A percentile compares a stretch with the other conserved stretches of the same genome.
phyloP scores from a whole-genome alignment of 2,329 filamentous ascomycete genomes.

The Stagonosporopsis rhizophila region DNA sequence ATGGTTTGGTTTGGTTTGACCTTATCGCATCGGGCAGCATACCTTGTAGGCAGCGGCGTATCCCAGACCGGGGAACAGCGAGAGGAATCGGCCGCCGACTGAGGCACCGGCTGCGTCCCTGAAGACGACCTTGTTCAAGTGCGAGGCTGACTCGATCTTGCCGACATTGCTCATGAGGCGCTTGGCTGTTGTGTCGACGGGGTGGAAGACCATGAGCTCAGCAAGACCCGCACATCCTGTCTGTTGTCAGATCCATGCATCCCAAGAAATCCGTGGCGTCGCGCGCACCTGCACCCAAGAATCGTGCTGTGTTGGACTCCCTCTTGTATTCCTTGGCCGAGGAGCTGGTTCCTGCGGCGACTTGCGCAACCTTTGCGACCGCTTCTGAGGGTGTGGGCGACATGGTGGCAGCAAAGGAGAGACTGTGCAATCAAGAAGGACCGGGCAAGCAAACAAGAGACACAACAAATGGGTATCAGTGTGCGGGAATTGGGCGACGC shows the following conservation, averaged over 20 bases:
- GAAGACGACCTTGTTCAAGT: conserved; percentile 93
- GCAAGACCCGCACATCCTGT: conserved; percentile 90
- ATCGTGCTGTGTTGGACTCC: conserved; percentile 86
- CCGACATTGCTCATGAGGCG: conserved; percentile 98
- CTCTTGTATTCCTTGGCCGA: conserved; percentile 72
- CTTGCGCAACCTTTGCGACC: conserved; percentile 18
- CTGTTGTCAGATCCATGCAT: conserved; percentile 19
- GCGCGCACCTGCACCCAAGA: conserved; percentile 85
- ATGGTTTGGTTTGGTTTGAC: neutral
- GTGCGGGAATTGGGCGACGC: conserved; percentile 11
- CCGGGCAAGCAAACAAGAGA: conserved; percentile 3
- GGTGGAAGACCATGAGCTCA: conserved; percentile 82
- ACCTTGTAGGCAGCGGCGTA: conserved; percentile 98
- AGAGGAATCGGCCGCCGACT: conserved; percentile 81
- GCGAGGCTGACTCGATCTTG: conserved; percentile 66
- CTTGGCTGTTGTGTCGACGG: conserved; percentile 96
- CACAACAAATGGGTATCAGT: conserved; percentile 16
- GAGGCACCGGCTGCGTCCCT: conserved; percentile 81
- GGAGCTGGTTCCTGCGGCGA: conserved; percentile 40
- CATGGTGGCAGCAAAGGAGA: conserved; percentile 12
- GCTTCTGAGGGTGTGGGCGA: conserved; percentile 19
- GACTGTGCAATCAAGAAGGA: conserved; percentile 11
- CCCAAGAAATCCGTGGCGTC: neutral
- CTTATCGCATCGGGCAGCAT: conserved; percentile 23
- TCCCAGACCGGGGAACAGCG: conserved; percentile 93